These are phyloP conservation scores for Pyropia haitanensis DNA, from an alignment of 23 red algal species.

Conservation along the genomic window DNA sequence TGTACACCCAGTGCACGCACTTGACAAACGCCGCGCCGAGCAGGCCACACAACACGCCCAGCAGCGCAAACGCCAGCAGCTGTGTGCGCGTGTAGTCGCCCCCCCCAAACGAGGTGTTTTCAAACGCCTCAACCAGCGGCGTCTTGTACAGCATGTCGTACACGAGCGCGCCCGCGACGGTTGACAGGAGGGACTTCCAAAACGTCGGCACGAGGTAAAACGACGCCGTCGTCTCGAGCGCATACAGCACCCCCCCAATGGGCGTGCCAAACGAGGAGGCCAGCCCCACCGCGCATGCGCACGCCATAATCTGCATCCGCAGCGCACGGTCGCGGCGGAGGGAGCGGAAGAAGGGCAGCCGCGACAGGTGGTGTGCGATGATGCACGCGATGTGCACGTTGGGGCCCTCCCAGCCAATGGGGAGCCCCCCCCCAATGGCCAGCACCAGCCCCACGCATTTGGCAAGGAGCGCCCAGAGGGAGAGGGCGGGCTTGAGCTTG, in stretches of 20 bases:
- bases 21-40: constrained; percentile 83
- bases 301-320: constrained; percentile 95
- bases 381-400: constrained; percentile 99
- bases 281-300: constrained; percentile 92
- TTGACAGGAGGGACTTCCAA: constrained; percentile 85
- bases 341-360: constrained; percentile 70
- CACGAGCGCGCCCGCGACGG: constrained; percentile 76
- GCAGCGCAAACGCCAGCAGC: constrained; percentile 62
- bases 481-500: constrained; percentile 66
- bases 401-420: constrained; percentile 98
- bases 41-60: constrained; percentile 78
- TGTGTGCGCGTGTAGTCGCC: constrained; percentile 43
- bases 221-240: constrained; percentile 86
- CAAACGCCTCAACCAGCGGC: constrained; percentile 98
- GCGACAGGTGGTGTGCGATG: constrained; percentile 92
- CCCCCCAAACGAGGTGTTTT: constrained; percentile 71
- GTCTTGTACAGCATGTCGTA: constrained; percentile 97
- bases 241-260: constrained; percentile 93
- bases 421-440: constrained; percentile 93
- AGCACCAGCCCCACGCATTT: constrained; percentile 89
- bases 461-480: constrained; percentile 77
- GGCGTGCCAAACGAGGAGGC: constrained; percentile 94
- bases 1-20: constrained; percentile 83
- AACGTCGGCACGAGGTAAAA: constrained; percentile 98
- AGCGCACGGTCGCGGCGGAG: constrained; percentile 73